phyloP scores from a whole-genome alignment of 352 stramenopile genomes.

The Globisporangium orthogonon region DNA sequence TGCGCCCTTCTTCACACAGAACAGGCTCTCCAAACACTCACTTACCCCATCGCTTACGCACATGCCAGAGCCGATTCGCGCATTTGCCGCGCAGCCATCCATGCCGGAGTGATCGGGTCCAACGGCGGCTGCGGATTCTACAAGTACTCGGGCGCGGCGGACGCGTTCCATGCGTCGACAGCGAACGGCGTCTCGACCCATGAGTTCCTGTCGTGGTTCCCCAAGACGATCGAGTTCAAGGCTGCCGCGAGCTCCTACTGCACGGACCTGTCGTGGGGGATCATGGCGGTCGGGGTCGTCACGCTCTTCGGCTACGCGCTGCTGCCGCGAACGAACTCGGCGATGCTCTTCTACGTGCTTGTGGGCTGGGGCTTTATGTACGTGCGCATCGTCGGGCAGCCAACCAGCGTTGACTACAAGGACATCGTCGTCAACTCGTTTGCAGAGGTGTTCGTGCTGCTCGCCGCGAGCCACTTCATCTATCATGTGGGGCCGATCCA shows the following conservation, averaged over 20 bases:
- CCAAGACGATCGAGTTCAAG: constrained; percentile 77
- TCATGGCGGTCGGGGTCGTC: constrained; percentile 38
- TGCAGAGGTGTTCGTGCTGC: constrained; percentile 57
- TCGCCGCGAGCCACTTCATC: constrained; percentile 38
- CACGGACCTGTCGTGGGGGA: constrained; percentile 69
- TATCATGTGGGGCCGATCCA: constrained; percentile 29
- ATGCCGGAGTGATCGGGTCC: constrained; percentile 57
- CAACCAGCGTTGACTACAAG: constrained; percentile 51
- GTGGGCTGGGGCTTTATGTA: constrained; percentile 73
- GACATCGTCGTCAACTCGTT: constrained; percentile 40
- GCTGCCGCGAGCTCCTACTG: constrained; percentile 42
- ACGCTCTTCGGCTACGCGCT: constrained; percentile 38
- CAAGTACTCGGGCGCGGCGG: constrained; percentile 16
- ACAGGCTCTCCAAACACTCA: too few species aligned
- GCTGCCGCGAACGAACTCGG: constrained; percentile 30
- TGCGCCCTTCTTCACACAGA: too few species aligned
- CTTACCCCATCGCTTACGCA: not conserved
- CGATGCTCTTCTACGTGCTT: constrained; percentile 45
- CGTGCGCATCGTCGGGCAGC: constrained; percentile 54
- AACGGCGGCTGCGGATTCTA: constrained; percentile 59
- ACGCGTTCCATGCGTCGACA: constrained; percentile 36
- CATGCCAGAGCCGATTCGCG: constrained; percentile 54
- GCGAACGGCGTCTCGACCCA: constrained; percentile 43
- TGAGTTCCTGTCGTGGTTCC: constrained; percentile 68
- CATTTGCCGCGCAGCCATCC: constrained; percentile 74